These are phyloP conservation scores for Schizophyllum commune DNA, from an alignment of 1,284 basidiomycete species.

Conservation along the genomic window DNA sequence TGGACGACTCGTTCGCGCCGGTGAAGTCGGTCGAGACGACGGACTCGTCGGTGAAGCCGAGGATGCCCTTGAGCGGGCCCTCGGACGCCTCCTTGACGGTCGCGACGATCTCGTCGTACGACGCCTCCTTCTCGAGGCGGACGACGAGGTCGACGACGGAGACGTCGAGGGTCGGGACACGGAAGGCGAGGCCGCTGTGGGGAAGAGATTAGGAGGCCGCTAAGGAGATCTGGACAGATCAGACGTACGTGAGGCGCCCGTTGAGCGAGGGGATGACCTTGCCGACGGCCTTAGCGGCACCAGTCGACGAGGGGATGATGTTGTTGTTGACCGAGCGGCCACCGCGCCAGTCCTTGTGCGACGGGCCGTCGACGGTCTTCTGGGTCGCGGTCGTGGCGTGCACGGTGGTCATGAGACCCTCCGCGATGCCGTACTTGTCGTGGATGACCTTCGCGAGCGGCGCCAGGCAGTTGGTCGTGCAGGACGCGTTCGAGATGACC, in stretches of 20 bases:
- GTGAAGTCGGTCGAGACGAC: slow-evolving; percentile 96
- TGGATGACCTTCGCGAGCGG: slow-evolving; percentile 98
- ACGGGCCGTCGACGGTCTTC: slow-evolving; percentile 98
- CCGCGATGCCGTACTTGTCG: slow-evolving; percentile 93
- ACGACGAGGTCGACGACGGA: slow-evolving; percentile 98
- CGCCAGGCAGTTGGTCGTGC: slow-evolving; percentile 99
- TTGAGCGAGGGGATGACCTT: slow-evolving; percentile 98
- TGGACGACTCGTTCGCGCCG: slow-evolving; percentile 71
- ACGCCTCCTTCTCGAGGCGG: slow-evolving; percentile 81
- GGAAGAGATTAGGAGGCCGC: not conserved
- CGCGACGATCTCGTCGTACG: slow-evolving; percentile 90
- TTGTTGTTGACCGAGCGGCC: slow-evolving; percentile 96
- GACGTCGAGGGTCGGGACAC: slow-evolving; percentile 94
- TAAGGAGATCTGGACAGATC: not conserved
- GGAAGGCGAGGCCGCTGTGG: slow-evolving; percentile 88
- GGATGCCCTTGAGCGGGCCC: slow-evolving; percentile 70
- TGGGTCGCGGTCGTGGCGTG: slow-evolving; percentile 97
- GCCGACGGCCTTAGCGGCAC: slow-evolving; percentile 98
- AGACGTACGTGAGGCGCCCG: slow-evolving; percentile 86
- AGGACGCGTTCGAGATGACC: slow-evolving; percentile 98
- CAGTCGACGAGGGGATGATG: slow-evolving; percentile 99
- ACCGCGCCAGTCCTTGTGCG: slow-evolving; percentile 93
- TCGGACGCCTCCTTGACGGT: slow-evolving; percentile 81
- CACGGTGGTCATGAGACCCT: slow-evolving; percentile 98
- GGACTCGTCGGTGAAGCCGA: slow-evolving; percentile 93